Conservation (phyloP, 345 rosid genomes). For the Abelmoschus esculentus region DNA sequence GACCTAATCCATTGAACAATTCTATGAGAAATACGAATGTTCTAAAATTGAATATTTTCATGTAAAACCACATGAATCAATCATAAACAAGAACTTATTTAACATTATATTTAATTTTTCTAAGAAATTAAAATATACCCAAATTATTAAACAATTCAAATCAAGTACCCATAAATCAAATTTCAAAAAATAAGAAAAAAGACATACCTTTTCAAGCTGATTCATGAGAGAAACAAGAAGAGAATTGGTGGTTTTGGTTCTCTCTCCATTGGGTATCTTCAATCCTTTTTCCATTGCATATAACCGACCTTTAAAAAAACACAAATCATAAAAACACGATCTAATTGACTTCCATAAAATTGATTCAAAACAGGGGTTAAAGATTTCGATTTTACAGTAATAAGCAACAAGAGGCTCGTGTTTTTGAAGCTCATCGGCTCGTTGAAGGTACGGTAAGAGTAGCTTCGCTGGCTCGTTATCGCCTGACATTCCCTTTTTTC, state of each 20-base stretch:
- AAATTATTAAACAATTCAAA: neutral
- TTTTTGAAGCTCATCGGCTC: slow-evolving; percentile 95
- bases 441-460: slow-evolving; percentile 81
- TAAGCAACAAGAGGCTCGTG: slow-evolving; percentile 94
- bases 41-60: slow-evolving; percentile 6
- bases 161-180: neutral
- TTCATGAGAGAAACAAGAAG: no score
- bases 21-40: neutral
- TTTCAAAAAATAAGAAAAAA: neutral
- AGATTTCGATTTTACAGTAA: slow-evolving; percentile 41
- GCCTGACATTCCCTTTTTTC: slow-evolving; percentile 38
- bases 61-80: slow-evolving; percentile 1
- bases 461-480: slow-evolving; percentile 80
- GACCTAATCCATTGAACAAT: no score
- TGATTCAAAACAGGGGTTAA: neutral
- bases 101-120: neutral
- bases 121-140: neutral
- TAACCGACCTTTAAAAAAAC: slow-evolving; percentile 36
- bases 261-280: no score
- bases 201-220: no score
- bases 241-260: no score
- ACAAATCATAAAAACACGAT: no score
- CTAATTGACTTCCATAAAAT: neutral
- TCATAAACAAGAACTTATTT: neutral
- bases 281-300: no score